phyloP scores from a whole-genome alignment of 495 filamentous ascomycete species.

The Venustampulla echinocandica region DNA sequence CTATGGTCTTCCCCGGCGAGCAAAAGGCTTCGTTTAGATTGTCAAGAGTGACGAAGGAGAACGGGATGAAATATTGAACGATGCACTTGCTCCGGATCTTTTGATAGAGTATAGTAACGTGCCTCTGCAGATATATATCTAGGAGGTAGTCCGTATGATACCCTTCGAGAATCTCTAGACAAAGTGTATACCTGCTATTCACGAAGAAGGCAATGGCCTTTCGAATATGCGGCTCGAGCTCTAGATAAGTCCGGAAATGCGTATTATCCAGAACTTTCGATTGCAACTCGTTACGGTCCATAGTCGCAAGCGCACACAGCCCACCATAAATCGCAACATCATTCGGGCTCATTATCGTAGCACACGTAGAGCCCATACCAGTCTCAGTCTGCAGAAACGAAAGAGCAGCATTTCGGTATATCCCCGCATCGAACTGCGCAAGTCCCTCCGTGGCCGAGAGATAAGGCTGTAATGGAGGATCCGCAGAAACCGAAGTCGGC shows the following conservation, averaged over 20 bases:
- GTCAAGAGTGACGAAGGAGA: slow-evolving; percentile 62
- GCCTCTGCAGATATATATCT: slow-evolving; percentile 76
- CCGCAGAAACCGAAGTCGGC: slow-evolving; percentile 49
- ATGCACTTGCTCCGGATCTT: slow-evolving; percentile 83
- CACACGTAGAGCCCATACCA: slow-evolving; percentile 48
- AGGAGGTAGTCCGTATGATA: slow-evolving; percentile 81
- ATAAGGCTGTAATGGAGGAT: slow-evolving; percentile 52
- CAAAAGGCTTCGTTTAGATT: slow-evolving; percentile 61
- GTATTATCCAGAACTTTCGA: slow-evolving; percentile 65
- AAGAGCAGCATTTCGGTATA: slow-evolving; percentile 64
- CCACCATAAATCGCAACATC: slow-evolving; percentile 91
- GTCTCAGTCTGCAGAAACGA: slow-evolving; percentile 54
- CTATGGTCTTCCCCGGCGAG: slow-evolving; percentile 48
- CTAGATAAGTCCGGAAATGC: slow-evolving; percentile 77
- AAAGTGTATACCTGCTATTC: slow-evolving; percentile 75
- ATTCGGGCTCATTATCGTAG: slow-evolving; percentile 69
- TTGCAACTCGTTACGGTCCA: slow-evolving; percentile 72
- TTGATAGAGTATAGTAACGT: slow-evolving; percentile 59
- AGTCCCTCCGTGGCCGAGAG: slow-evolving; percentile 61
- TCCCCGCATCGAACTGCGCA: slow-evolving; percentile 53
- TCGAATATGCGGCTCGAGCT: slow-evolving; percentile 89
- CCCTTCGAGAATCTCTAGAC: slow-evolving; percentile 70
- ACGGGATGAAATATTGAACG: slow-evolving; percentile 79
- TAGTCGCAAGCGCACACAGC: slow-evolving; percentile 80
- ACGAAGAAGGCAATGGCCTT: slow-evolving; percentile 84